Evolutionary conservation across 768 basidiomycete genomes (phyloP).

Genomic region (Lentinus brumalis): DNA sequence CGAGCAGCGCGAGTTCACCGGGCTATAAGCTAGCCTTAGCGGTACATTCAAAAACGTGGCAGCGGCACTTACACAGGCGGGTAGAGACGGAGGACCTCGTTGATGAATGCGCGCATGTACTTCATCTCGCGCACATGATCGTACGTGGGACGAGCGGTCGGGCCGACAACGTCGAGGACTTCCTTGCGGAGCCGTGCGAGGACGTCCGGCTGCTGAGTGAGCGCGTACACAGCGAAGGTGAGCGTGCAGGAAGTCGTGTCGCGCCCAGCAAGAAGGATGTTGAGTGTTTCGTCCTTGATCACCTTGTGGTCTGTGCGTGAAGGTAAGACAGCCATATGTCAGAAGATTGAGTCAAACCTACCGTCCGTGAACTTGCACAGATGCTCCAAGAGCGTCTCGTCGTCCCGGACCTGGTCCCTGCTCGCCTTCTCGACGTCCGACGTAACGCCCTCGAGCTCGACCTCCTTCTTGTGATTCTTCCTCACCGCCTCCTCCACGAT

Average conservation of each 20-base stretch:
- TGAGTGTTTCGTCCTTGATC: slow-evolving; percentile 55
- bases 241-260: slow-evolving; percentile 57
- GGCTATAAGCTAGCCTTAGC: background rate
- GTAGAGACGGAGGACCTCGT: slow-evolving; percentile 32
- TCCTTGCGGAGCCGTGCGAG: slow-evolving; percentile 51
- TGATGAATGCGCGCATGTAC: slow-evolving; percentile 58
- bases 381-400: slow-evolving; percentile 42
- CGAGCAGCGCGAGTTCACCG: slow-evolving; percentile 10
- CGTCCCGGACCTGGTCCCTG: slow-evolving; percentile 24
- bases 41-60: background rate
- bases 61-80: slow-evolving; percentile 1
- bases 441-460: background rate
- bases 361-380: slow-evolving; percentile 57
- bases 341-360: slow-evolving; percentile 23
- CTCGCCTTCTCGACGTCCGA: background rate
- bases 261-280: slow-evolving; percentile 57
- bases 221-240: slow-evolving; percentile 56
- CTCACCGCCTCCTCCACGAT: slow-evolving; percentile 50
- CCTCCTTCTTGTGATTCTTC: slow-evolving; percentile 34
- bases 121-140: slow-evolving; percentile 60
- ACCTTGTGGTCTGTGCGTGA: slow-evolving; percentile 39
- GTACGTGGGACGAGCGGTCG: slow-evolving; percentile 46
- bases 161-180: slow-evolving; percentile 47
- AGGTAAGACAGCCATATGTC: background rate
- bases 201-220: slow-evolving; percentile 52